Percentiles rank a stretch among this genome's conserved stretches.
phyloP scores from a whole-genome alignment of 2,329 filamentous ascomycete genomes.

The Trichoderma guizhouense region DNA sequence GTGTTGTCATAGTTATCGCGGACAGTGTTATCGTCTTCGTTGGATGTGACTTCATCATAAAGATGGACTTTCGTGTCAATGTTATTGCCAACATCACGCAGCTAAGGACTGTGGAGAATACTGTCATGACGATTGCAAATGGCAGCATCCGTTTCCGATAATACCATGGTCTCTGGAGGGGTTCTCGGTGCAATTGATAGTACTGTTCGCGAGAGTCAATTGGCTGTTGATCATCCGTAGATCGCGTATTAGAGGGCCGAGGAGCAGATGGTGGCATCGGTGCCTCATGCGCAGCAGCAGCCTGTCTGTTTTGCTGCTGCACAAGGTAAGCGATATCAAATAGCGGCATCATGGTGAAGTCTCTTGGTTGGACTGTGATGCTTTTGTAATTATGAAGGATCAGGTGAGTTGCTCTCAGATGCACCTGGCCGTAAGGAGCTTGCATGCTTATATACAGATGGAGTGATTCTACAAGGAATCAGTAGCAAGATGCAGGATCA shows the following conservation, averaged over 20 bases:
- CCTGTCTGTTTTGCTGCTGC: neutral
- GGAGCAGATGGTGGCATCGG: neutral
- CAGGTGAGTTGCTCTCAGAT: neutral
- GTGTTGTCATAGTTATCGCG: neutral
- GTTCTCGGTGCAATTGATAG: neutral
- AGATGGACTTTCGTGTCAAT: neutral
- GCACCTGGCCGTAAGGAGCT: neutral
- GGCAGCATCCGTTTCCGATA: conserved; percentile 8
- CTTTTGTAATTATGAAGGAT: no score
- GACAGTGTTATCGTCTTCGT: neutral
- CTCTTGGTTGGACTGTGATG: neutral
- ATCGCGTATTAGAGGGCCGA: neutral
- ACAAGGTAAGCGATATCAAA: conserved; percentile 5
- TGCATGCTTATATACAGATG: neutral
- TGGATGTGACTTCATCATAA: neutral
- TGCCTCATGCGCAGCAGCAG: neutral
- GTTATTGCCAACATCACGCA: conserved; percentile 1
- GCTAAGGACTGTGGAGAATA: neutral
- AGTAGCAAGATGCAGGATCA: neutral
- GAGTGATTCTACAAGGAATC: neutral
- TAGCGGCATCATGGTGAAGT: neutral
- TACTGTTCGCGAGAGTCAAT: neutral
- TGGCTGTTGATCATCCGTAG: neutral
- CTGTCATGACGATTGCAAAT: neutral
- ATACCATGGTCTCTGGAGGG: neutral